Conservation (phyloP, 805 yeast genomes). For the Saccharomycopsis vini region DNA sequence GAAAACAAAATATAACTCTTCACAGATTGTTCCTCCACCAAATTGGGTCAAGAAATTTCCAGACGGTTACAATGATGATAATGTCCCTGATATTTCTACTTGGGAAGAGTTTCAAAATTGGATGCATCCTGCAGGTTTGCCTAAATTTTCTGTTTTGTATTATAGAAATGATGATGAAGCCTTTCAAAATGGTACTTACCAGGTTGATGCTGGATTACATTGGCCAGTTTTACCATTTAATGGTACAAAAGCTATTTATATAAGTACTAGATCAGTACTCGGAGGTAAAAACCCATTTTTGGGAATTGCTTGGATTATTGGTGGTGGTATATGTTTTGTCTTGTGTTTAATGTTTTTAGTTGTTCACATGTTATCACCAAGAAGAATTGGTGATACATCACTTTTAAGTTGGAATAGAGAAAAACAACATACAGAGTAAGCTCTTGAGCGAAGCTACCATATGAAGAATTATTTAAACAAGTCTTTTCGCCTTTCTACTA, state of each 20-base stretch:
- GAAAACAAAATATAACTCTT: slow-evolving; percentile 56
- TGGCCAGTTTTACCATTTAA: slow-evolving; percentile 67
- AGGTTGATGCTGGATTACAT: slow-evolving; percentile 59
- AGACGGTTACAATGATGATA: slow-evolving; percentile 76
- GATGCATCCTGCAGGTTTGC: slow-evolving; percentile 96
- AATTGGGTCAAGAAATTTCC: slow-evolving; percentile 79
- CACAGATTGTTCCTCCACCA: slow-evolving; percentile 86
- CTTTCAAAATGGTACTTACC: slow-evolving; percentile 56
- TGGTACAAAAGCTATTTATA: slow-evolving; percentile 58
- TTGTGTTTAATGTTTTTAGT: slow-evolving; percentile 44
- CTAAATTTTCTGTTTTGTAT: slow-evolving; percentile 78
- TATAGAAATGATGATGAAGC: slow-evolving; percentile 55
- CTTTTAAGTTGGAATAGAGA: slow-evolving; percentile 65
- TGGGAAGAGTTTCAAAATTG: slow-evolving; percentile 91
- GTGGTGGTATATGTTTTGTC: slow-evolving; percentile 60
- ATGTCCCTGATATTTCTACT: slow-evolving; percentile 62
- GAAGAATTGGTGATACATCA: slow-evolving; percentile 66
- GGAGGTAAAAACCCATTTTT: slow-evolving; percentile 72
- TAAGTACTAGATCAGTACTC: slow-evolving; percentile 61
- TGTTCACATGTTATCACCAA: slow-evolving; percentile 53
- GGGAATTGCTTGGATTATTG: slow-evolving; percentile 67
- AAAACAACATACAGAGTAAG: slow-evolving; percentile 9
- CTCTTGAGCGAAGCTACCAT: no score
- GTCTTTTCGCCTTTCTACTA: no score
- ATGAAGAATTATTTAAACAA: no score